These are phyloP conservation scores for Eucalyptus pauciflora DNA, from an alignment of 345 rosid species.

Conservation along the genomic window DNA sequence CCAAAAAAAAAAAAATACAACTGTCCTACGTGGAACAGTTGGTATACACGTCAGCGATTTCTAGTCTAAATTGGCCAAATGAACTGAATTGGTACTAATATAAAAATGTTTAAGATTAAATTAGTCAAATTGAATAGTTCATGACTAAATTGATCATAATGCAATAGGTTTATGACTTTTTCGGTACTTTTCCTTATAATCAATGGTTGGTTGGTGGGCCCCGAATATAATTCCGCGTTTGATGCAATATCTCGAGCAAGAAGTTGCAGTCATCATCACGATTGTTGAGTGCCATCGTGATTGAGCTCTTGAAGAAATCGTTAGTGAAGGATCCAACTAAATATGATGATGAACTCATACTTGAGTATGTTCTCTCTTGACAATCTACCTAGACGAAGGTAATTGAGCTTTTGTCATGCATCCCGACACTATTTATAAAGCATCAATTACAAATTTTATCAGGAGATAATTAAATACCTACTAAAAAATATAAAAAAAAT, in stretches of 20 bases:
- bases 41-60: fast-evolving
- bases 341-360: neutral
- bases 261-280: neutral
- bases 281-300: neutral
- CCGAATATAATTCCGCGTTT: neutral
- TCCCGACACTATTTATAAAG: neutral
- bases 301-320: neutral
- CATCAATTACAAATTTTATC: neutral
- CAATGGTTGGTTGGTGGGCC: neutral
- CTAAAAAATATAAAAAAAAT: neutral
- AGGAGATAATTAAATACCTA: neutral
- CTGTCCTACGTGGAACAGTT: fast-evolving
- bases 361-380: neutral
- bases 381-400: neutral
- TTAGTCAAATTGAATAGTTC: no score
- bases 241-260: neutral
- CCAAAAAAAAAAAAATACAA: no score
- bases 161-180: no score
- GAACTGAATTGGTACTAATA: no score
- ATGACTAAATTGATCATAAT: no score
- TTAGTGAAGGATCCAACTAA: neutral
- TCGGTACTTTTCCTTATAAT: no score
- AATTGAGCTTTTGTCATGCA: neutral
- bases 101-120: no score
- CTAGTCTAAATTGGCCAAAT: no score